Base-by-base conservation (phyloP, 495 filamentous ascomycete species). In the Podospora comata region DNA sequence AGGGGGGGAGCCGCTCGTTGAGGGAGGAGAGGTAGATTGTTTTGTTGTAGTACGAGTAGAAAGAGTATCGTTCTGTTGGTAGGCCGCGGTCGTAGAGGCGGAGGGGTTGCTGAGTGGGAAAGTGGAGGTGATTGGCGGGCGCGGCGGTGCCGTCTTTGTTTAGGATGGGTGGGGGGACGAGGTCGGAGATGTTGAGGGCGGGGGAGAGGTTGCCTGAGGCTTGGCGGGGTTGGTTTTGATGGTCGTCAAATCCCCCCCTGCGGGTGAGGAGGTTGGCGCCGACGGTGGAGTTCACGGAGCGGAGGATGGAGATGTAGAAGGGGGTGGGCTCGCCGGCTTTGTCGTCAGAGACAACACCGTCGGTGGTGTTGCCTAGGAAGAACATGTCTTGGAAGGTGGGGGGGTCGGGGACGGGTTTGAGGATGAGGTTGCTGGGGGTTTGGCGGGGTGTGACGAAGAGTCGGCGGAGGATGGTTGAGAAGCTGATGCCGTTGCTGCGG, bases 1-100 rank as follows among this genome's bases (percentile, higher is more conserved):
- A 74, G 27, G 79, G 73, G 15, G 69, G 66, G n/a, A 3, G n/a
- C 16, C 15, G 78, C 76, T 30, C 69, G 27, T 71, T 75, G n/a
- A 78, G 73, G 13, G 84, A 86, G 64, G 86, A 84, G 62, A 93
- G 82, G 82, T 93, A 96, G 64, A 96, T 92, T 5, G 91, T 91
- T 70, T 92, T 92, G 77, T 94, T 88, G 78, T 90, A 98, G 82
- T 96, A 96, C 0, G 86, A 90, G 78, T 96, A 97, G 79, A 97
- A 97, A 11, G 92, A 92, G 78, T 96, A 98, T 79, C 97, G 92
- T 75, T 99, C 95, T 0, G 87, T 88, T 2, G 85, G 79, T 44
- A 88, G 78, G 20, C 89, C 93, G 26, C 92, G 89, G 77, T 98
- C 90, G 80, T 91, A 97, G 2, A 98, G 85, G 3, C 90, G 88